These are phyloP conservation scores for Penicillium atrosanguineum DNA, from an alignment of 495 filamentous ascomycete species.

Conservation along the genomic window DNA sequence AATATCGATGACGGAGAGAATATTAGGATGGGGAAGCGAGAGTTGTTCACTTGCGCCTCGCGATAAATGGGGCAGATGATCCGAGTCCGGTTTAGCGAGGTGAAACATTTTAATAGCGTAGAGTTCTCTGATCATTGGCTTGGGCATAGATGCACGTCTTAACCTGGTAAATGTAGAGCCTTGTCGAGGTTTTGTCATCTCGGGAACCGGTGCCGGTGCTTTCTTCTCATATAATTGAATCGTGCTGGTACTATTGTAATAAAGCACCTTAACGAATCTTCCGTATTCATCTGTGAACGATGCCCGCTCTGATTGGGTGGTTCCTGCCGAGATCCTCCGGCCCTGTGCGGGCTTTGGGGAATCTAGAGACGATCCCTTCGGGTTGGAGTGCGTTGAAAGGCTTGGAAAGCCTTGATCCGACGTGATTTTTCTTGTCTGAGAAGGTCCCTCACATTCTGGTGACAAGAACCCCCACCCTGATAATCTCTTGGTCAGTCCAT, in stretches of 20 bases:
- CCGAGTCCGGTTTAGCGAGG: neutral
- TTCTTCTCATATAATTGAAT: slow-evolving; percentile 13
- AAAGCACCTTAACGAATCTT: slow-evolving; percentile 8
- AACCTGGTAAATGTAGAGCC: neutral
- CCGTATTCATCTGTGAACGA: slow-evolving; percentile 7
- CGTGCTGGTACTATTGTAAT: slow-evolving; percentile 10
- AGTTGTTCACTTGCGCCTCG: neutral
- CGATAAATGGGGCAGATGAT: neutral
- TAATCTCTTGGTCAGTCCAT: neutral
- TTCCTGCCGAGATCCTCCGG: neutral
- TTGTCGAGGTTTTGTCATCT: neutral
- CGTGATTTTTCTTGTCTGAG: neutral
- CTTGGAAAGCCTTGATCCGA: neutral
- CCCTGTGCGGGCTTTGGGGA: neutral
- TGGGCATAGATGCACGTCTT: slow-evolving; percentile 1
- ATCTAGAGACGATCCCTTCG: neutral
- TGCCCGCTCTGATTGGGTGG: neutral
- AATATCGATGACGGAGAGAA: slow-evolving; percentile 14
- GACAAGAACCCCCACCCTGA: slow-evolving; percentile 2
- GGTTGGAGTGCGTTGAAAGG: neutral
- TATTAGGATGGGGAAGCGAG: slow-evolving; percentile 11
- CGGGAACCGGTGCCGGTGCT: neutral
- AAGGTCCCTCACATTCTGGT: slow-evolving; percentile 3
- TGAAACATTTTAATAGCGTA: slow-evolving; percentile 14
- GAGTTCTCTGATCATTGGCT: neutral